These are phyloP conservation scores for Polytrichum commune DNA, from an alignment of 225 moss, liverwort and hornwort species.

Conservation along the genomic window DNA sequence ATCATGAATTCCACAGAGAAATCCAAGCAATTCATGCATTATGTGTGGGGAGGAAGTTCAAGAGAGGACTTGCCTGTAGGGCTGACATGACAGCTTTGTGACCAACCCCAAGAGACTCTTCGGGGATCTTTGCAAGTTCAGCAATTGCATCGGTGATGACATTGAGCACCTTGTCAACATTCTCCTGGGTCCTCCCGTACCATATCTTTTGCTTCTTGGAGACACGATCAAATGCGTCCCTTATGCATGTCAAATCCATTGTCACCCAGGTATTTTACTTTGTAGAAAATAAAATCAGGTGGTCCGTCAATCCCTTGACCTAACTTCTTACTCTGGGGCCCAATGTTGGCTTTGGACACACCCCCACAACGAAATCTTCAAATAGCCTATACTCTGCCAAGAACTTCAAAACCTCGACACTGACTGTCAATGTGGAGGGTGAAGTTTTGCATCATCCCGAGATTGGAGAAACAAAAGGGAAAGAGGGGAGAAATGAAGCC, in stretches of 20 bases:
- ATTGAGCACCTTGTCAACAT: conserved; percentile 75
- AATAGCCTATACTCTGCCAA: too few species aligned
- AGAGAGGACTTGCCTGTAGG: conserved; percentile 40
- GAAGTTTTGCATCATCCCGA: too few species aligned
- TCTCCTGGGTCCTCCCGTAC: conserved; percentile 78
- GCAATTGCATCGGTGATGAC: conserved; percentile 65
- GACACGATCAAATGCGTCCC: conserved; percentile 84
- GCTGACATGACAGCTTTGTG: conserved; percentile 61
- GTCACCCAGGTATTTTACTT: background rate
- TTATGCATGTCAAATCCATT: conserved; percentile 80
- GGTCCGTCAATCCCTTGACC: too few species aligned
- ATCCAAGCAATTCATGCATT: background rate
- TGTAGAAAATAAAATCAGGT: too few species aligned
- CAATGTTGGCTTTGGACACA: too few species aligned
- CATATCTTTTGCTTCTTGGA: conserved; percentile 95
- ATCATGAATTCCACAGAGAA: conserved; percentile 4
- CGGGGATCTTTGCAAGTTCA: conserved; percentile 60
- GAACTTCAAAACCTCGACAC: too few species aligned
- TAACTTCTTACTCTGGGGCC: too few species aligned
- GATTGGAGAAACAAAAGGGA: too few species aligned
- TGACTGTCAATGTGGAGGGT: too few species aligned
- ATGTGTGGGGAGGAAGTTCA: background rate
- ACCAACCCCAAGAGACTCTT: conserved; percentile 45
- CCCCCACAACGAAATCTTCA: too few species aligned
- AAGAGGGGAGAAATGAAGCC: too few species aligned